Percentiles rank a stretch among this genome's conserved stretches.
These are phyloP conservation scores for Suillus occidentalis DNA, from an alignment of 768 basidiomycete genomes.

Conservation along the genomic window DNA sequence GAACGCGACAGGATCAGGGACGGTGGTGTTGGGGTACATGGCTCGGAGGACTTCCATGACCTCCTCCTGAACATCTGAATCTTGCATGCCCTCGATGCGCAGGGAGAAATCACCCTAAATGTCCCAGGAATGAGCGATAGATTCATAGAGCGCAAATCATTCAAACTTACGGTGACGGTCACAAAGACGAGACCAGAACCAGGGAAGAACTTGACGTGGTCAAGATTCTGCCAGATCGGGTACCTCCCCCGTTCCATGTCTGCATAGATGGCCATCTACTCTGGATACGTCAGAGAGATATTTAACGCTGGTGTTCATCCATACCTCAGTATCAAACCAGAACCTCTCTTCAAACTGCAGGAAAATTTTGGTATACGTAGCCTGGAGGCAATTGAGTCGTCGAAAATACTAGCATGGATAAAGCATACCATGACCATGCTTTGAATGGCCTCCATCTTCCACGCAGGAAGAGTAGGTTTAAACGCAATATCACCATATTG, in stretches of 20 bases:
- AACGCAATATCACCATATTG: conserved; percentile 63
- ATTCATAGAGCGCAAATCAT: not conserved
- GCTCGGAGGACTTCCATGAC: conserved; percentile 53
- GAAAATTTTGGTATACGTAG: conserved; percentile 69
- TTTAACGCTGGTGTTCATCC: not conserved
- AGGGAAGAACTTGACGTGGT: conserved; percentile 56
- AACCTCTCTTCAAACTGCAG: conserved; percentile 62
- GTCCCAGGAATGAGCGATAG: not conserved
- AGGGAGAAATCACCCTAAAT: conserved; percentile 58
- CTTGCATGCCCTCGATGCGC: conserved; percentile 55
- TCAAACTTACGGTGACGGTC: conserved; percentile 25
- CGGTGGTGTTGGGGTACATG: conserved; percentile 56
- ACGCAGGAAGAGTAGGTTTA: conserved; percentile 53
- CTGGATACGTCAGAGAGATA: not conserved
- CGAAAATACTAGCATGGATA: not conserved
- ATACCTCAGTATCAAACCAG: conserved; percentile 51
- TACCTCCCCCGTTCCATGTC: conserved; percentile 59
- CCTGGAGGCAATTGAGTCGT: conserved; percentile 26
- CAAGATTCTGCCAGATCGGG: conserved; percentile 68
- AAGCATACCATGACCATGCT: conserved; percentile 55
- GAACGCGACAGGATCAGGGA: conserved; percentile 59
- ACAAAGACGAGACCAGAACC: conserved; percentile 50
- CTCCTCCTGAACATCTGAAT: conserved; percentile 48
- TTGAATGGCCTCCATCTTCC: conserved; percentile 65
- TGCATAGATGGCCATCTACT: conserved; percentile 51